These are phyloP conservation scores for Boletus subcaerulescens DNA, from an alignment of 768 basidiomycete species.

Conservation along the genomic window DNA sequence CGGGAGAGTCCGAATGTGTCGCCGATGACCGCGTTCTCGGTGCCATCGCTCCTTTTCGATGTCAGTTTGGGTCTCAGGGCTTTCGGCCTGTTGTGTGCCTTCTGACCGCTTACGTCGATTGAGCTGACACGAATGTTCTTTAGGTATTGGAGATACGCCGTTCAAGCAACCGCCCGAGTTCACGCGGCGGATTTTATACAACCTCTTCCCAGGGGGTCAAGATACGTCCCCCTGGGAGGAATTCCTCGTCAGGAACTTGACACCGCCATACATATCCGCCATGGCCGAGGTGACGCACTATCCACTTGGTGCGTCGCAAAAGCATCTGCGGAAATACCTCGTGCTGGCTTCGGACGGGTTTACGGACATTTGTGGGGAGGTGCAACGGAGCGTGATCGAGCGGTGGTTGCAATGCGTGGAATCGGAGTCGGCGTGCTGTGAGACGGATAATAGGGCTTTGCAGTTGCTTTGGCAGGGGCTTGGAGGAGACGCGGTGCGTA, in stretches of 20 bases:
- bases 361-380: constrained; percentile 54
- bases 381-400: constrained; percentile 44
- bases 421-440: constrained; percentile 18
- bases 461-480: constrained; percentile 54
- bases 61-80: constrained; percentile 41
- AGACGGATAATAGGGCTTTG: constrained; percentile 49
- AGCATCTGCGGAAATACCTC: constrained; percentile 46
- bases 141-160: constrained; percentile 67
- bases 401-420: constrained; percentile 52
- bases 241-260: constrained; percentile 57
- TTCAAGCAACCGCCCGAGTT: constrained; percentile 74
- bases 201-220: constrained; percentile 59
- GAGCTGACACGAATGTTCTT: constrained; percentile 1
- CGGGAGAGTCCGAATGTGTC: constrained; percentile 67
- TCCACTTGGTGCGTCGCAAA: constrained; percentile 35
- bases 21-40: constrained; percentile 68
- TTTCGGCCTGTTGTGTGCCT: constrained; percentile 4
- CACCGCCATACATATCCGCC: constrained; percentile 65
- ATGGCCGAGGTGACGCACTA: constrained; percentile 63
- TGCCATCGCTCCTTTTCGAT: constrained; percentile 73
- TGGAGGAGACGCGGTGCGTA: constrained; percentile 51
- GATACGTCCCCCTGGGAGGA: constrained; percentile 65
- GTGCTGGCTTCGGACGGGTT: constrained; percentile 68
- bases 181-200: constrained; percentile 63
- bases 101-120: constrained; percentile 7